phyloP scores from a whole-genome alignment of 805 yeast species.

The Kuraishia hungarica region DNA sequence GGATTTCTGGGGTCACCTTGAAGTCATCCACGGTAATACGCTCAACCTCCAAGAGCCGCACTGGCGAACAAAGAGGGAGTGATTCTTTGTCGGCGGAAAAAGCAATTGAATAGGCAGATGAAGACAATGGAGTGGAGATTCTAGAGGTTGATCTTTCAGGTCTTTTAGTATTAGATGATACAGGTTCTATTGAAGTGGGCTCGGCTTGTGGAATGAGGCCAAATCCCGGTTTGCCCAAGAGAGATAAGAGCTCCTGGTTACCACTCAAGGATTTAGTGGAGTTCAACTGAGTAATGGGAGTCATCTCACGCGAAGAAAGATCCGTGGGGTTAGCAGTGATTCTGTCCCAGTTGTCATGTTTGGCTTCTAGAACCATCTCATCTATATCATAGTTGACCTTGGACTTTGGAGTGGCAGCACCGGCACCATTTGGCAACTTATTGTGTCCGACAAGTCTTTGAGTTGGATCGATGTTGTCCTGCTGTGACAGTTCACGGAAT shows the following conservation, averaged over 20 bases:
- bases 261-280: neutral
- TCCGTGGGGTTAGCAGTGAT: slow-evolving; percentile 8
- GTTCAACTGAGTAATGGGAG: slow-evolving; percentile 4
- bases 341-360: slow-evolving; percentile 47
- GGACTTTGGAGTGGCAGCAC: slow-evolving; percentile 7
- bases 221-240: neutral
- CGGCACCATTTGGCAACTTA: slow-evolving; percentile 24
- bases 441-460: slow-evolving; percentile 72
- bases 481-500: slow-evolving; percentile 63
- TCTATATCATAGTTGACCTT: slow-evolving; percentile 52
- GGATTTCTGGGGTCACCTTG: slow-evolving; percentile 32
- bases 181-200: neutral
- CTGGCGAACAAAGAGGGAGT: slow-evolving; percentile 62
- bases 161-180: neutral
- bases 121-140: slow-evolving; percentile 12
- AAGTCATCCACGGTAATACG: slow-evolving; percentile 46
- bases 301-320: slow-evolving; percentile 1
- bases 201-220: neutral
- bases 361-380: slow-evolving; percentile 62
- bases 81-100: slow-evolving; percentile 15
- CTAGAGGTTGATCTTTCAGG: slow-evolving; percentile 7
- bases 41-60: slow-evolving; percentile 73
- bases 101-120: slow-evolving; percentile 3
- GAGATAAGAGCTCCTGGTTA: neutral
- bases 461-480: slow-evolving; percentile 52